These are phyloP conservation scores for Lenwebbia sp. DNA, from an alignment of 345 rosid species.

Conservation along the genomic window DNA sequence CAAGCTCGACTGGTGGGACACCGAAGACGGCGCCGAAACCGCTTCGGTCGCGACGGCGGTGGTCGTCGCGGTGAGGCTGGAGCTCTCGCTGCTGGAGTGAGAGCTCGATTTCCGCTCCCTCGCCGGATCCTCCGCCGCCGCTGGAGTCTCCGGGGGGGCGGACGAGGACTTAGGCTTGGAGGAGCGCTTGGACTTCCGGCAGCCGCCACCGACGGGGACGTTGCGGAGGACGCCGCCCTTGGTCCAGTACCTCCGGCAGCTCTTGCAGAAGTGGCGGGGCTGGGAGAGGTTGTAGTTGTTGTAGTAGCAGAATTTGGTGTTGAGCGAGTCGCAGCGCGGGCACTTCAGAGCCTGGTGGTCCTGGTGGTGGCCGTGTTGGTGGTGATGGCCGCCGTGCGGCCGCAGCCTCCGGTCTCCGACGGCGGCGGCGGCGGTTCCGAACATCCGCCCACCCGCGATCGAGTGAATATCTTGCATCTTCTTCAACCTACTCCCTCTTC, in stretches of 20 bases:
- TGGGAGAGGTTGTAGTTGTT: conserved; percentile 97
- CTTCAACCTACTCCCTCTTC: not conserved
- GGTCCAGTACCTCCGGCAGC: conserved; percentile 98
- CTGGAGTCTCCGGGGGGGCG: not conserved
- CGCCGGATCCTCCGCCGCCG: not conserved
- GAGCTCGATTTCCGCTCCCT: conserved; percentile 26
- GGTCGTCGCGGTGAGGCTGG: conserved; percentile 62
- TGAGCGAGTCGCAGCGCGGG: conserved; percentile 82
- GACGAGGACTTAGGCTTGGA: conserved; percentile 5
- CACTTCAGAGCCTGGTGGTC: conserved; percentile 81
- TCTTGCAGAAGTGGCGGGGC: conserved; percentile 98
- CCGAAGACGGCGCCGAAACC: conserved; percentile 34
- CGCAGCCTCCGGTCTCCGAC: conserved; percentile 64
- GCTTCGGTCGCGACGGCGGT: conserved; percentile 23
- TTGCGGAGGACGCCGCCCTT: conserved; percentile 96
- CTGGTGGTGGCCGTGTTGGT: conserved; percentile 38
- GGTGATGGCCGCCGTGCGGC: conserved; percentile 38
- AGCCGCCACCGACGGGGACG: conserved; percentile 92
- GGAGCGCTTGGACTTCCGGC: conserved; percentile 65
- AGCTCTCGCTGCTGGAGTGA: conserved; percentile 75
- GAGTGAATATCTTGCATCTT: conserved; percentile 61
- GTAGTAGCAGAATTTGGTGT: conserved; percentile 97
- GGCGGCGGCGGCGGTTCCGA: conserved; percentile 22
- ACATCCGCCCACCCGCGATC: conserved; percentile 26
- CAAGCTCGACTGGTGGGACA: conserved; percentile 19